A percentile compares a stretch with the other conserved stretches of the same genome.
These are phyloP conservation scores for Carpinus fangiana DNA, from an alignment of 306 rosid species.

Conservation along the genomic window DNA sequence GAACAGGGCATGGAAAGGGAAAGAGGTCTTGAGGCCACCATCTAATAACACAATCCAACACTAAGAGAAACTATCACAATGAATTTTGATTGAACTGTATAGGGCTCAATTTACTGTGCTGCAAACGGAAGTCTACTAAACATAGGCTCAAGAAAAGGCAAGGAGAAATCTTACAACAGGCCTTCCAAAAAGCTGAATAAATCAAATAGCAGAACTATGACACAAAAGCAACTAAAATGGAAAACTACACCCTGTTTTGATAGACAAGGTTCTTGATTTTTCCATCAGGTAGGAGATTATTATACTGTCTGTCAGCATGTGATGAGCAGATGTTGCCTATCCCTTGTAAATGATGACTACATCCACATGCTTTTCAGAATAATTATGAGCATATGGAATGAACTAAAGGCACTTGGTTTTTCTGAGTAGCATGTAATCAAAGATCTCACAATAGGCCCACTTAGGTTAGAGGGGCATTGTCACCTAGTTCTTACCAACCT, in stretches of 20 bases:
- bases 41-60: no score
- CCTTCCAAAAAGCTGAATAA: background rate
- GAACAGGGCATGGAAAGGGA: background rate
- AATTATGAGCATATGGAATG: background rate
- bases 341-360: background rate
- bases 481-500: no score
- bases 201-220: background rate
- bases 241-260: background rate
- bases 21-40: no score
- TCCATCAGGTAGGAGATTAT: background rate
- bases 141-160: background rate
- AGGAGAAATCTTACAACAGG: background rate
- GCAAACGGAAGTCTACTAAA: background rate
- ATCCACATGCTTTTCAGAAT: background rate
- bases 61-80: no score
- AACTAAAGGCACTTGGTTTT: no score
- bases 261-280: background rate
- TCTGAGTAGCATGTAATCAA: no score
- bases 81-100: no score
- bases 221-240: background rate
- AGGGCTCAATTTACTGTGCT: background rate
- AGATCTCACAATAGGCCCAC: no score
- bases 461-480: no score
- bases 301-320: background rate
- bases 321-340: background rate